phyloP scores from a whole-genome alignment of 2,329 filamentous ascomycete species.

The Gnomoniopsis sp. region DNA sequence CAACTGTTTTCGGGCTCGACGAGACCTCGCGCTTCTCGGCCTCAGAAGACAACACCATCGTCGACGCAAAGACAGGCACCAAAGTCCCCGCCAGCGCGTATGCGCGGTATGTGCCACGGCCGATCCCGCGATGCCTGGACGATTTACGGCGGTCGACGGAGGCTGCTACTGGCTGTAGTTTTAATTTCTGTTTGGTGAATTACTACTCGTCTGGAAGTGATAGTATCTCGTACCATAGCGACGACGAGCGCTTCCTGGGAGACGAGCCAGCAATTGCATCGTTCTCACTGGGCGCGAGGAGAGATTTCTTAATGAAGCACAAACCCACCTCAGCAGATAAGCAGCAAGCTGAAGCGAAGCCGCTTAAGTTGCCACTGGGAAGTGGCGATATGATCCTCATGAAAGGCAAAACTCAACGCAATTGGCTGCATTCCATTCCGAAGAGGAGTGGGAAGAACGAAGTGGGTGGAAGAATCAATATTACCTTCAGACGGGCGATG shows the following conservation, averaged over 20 bases:
- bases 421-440: slow-evolving; percentile 76
- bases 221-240: slow-evolving; percentile 76
- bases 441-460: slow-evolving; percentile 65
- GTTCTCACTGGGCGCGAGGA: slow-evolving; percentile 66
- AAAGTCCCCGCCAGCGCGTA: slow-evolving; percentile 52
- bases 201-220: slow-evolving; percentile 77
- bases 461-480: slow-evolving; percentile 66
- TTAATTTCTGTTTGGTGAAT: slow-evolving; percentile 79
- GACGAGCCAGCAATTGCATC: slow-evolving; percentile 68
- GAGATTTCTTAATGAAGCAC: slow-evolving; percentile 78
- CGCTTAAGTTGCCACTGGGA: slow-evolving; percentile 50
- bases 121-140: slow-evolving; percentile 68
- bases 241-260: slow-evolving; percentile 76
- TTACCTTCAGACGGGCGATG: slow-evolving; percentile 72
- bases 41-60: slow-evolving; percentile 35
- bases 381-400: slow-evolving; percentile 79
- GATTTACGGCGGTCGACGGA: slow-evolving; percentile 61
- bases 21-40: slow-evolving; percentile 59
- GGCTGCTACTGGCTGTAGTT: slow-evolving; percentile 60
- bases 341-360: slow-evolving; percentile 32
- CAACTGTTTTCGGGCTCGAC: slow-evolving; percentile 56
- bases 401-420: slow-evolving; percentile 69
- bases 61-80: slow-evolving; percentile 40
- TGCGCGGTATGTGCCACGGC: slow-evolving; percentile 57
- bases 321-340: slow-evolving; percentile 51